Percentiles rank a stretch among this genome's conserved stretches.
These are phyloP conservation scores for Tolypocladium sp. DNA, from an alignment of 2,329 filamentous ascomycete genomes.

Conservation along the genomic window DNA sequence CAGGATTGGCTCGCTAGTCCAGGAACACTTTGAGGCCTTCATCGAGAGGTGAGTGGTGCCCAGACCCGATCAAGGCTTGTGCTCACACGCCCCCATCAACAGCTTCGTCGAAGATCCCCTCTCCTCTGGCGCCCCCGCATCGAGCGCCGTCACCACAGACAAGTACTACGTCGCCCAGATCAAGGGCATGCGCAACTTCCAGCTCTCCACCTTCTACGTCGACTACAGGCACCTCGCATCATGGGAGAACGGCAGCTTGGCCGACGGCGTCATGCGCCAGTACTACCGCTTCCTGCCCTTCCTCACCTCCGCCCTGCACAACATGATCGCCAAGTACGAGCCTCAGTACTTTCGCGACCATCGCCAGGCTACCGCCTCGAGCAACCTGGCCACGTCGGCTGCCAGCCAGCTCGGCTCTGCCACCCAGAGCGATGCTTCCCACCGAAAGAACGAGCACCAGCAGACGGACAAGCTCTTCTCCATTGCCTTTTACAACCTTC, in stretches of 20 bases:
- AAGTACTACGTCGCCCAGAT: slow-evolving; percentile 83
- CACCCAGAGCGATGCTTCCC: slow-evolving; percentile 56
- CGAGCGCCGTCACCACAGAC: slow-evolving; percentile 65
- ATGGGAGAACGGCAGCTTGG: slow-evolving; percentile 70
- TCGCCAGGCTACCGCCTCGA: slow-evolving; percentile 71
- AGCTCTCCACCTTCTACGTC: slow-evolving; percentile 78
- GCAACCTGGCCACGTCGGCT: slow-evolving; percentile 60
- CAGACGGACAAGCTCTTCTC: slow-evolving; percentile 96
- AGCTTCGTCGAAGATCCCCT: slow-evolving; percentile 62
- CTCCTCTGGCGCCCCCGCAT: slow-evolving; percentile 52
- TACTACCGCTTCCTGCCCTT: slow-evolving; percentile 96
- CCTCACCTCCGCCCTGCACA: slow-evolving; percentile 79
- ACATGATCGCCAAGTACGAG: slow-evolving; percentile 89
- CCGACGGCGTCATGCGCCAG: slow-evolving; percentile 76
- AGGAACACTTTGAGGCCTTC: slow-evolving; percentile 70
- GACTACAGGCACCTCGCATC: slow-evolving; percentile 77
- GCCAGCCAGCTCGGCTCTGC: slow-evolving; percentile 52
- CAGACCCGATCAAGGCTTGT: neutral
- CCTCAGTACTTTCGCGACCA: slow-evolving; percentile 90
- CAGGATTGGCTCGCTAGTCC: slow-evolving; percentile 63
- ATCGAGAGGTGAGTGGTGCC: slow-evolving; percentile 53
- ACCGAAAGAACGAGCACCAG: slow-evolving; percentile 81
- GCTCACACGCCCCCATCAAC: neutral
- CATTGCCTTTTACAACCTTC: slow-evolving; percentile 87
- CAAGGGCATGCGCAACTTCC: slow-evolving; percentile 62